Percentiles rank a stretch among this genome's conserved stretches.
phyloP scores from a whole-genome alignment of 768 basidiomycete genomes.

The Cyclocybe aegerita region DNA sequence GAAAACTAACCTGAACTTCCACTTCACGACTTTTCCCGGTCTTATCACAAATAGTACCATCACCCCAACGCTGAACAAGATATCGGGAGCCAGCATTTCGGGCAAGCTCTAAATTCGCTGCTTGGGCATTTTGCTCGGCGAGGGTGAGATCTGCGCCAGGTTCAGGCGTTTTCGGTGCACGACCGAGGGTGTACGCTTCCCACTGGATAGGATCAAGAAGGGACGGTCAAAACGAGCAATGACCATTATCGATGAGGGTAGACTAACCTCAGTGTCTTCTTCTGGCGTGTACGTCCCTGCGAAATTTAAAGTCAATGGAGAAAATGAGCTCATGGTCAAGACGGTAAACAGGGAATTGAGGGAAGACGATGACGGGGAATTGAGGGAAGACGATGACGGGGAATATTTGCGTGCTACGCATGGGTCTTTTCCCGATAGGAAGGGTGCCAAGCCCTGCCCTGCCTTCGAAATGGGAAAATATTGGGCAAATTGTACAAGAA shows the following conservation, averaged over 20 bases:
- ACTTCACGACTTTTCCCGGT: slow-evolving; percentile 85
- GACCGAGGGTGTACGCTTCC: slow-evolving; percentile 78
- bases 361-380: slow-evolving; percentile 12
- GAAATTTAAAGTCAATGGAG: slow-evolving; percentile 19
- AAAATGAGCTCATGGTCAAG: slow-evolving; percentile 17
- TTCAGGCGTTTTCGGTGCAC: slow-evolving; percentile 60
- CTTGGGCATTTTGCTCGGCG: slow-evolving; percentile 62
- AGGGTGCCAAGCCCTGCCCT: slow-evolving; percentile 10
- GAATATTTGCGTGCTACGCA: too few relatives aligned
- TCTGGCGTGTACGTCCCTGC: slow-evolving; percentile 73
- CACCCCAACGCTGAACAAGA: slow-evolving; percentile 88
- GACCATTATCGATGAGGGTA: slow-evolving; percentile 19
- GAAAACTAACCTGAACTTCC: slow-evolving; percentile 82
- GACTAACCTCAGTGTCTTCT: slow-evolving; percentile 80
- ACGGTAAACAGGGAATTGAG: slow-evolving; percentile 2
- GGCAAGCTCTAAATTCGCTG: slow-evolving; percentile 74
- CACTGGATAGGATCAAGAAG: slow-evolving; percentile 41
- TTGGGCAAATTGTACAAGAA: slow-evolving; percentile 18
- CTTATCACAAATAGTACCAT: slow-evolving; percentile 93
- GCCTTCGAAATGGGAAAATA: slow-evolving; percentile 21
- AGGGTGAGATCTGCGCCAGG: slow-evolving; percentile 64
- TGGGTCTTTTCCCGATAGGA: slow-evolving; percentile 4
- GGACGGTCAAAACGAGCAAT: slow-evolving; percentile 20
- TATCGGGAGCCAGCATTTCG: slow-evolving; percentile 82
- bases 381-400: slow-evolving; percentile 8